Evolutionary conservation across 345 rosid species (phyloP), one percentile per base, ranked within the genome.

Genomic region (Hevea brasiliensis): DNA sequence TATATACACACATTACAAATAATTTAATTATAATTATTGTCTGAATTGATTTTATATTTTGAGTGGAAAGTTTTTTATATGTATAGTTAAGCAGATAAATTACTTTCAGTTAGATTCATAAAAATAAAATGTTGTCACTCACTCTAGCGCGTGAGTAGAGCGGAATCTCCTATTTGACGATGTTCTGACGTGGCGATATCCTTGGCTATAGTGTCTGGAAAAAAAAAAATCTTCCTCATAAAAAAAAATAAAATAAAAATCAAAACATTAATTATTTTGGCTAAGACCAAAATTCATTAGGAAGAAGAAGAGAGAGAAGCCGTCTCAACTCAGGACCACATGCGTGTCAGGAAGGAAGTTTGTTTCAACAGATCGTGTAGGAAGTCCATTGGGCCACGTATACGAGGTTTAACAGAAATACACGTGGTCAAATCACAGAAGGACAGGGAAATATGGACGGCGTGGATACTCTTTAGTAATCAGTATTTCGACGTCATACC

Each of bases 401-500:
- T 42, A 62, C 67, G 50, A 56, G 61, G 27, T 11, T 29, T 18
- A 17, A 56, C 76, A 70, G 61, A 17, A 10, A 0, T 4, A 70
- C 86, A 91, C 86, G 92, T 89, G 97, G 77, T 68, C 3, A 3
- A 15, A 32, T 6, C 2, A 0, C 1, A 20, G n/a, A 5, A 18
- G 74, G 70, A 65, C 50, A 80, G 76, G 44, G 48, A 66, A 1
- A 10, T 66, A 72, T 74, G 81, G 84, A 92, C 96, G 96, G 97
- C 41, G 47, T 14, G 29, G 92, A 90, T 90, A 53, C 59, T 50
- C 73, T 72, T 80, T 78, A 76, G 23, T 68, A 74, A 85, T 81
- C 83, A 74, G 84, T 78, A 83, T 77, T 76, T 85, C 84, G 72
- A 88, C 90, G 89, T 88, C 90, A 89, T 56, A 79, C 81, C 90